Evolutionary conservation across 805 yeast species (phyloP).

Genomic region (Blastobotrys mokoenaii): DNA sequence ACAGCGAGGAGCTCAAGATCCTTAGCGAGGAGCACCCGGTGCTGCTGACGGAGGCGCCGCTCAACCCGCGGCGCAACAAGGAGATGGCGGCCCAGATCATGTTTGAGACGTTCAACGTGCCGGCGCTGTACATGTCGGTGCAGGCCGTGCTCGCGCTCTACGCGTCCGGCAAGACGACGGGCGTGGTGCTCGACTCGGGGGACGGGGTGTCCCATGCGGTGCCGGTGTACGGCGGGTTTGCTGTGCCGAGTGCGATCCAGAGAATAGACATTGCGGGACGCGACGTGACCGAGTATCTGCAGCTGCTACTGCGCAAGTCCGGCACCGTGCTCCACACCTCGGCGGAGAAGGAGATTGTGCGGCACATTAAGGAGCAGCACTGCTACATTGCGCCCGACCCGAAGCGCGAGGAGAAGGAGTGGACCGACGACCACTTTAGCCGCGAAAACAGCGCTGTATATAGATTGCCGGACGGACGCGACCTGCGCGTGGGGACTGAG

Average conservation of each 20-base stretch:
- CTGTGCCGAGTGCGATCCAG: constrained; percentile 61
- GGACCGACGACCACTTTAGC: constrained; percentile 10
- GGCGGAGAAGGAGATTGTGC: constrained; percentile 75
- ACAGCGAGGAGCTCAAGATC: constrained; percentile 48
- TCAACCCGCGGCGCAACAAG: constrained; percentile 59
- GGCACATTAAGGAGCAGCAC: constrained; percentile 66
- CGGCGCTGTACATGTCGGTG: constrained; percentile 63
- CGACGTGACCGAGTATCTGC: constrained; percentile 72
- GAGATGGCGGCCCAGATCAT: constrained; percentile 53
- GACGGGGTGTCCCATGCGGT: constrained; percentile 87
- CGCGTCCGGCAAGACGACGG: constrained; percentile 86
- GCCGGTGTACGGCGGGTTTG: constrained; percentile 85
- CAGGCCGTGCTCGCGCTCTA: constrained; percentile 79
- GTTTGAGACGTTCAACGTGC: constrained; percentile 66
- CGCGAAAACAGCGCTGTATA: constrained; percentile 30
- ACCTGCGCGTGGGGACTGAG: constrained; percentile 55
- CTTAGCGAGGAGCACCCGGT: constrained; percentile 78
- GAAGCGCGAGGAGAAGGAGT: constrained; percentile 40
- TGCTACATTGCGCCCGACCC: constrained; percentile 60
- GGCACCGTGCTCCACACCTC: constrained; percentile 62
- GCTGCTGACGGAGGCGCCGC: constrained; percentile 80
- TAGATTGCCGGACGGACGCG: constrained; percentile 79
- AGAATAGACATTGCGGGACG: constrained; percentile 80
- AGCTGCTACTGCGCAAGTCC: constrained; percentile 55
- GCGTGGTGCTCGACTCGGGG: constrained; percentile 83